Percentiles rank a stretch among this genome's conserved stretches.
Evolutionary conservation across 23 red algal genomes (phyloP).

Genomic region (Chondrus crispus): DNA sequence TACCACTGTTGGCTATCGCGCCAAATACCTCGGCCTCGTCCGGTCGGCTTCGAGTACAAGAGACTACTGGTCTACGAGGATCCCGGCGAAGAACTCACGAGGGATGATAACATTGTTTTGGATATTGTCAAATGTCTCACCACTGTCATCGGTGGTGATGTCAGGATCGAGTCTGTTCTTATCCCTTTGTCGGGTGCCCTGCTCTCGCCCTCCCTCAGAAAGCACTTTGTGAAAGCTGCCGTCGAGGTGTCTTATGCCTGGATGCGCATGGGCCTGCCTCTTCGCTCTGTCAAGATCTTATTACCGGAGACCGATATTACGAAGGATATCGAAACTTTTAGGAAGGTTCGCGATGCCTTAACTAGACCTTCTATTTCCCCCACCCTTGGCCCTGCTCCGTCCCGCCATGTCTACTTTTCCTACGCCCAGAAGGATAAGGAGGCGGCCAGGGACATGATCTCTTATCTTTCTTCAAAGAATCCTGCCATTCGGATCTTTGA

Average conservation of each 20-base stretch:
- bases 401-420: slow-evolving; percentile 70
- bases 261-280: slow-evolving; percentile 83
- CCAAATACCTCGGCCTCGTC: slow-evolving; percentile 63
- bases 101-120: slow-evolving; percentile 85
- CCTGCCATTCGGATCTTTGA: slow-evolving; percentile 59
- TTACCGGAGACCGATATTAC: slow-evolving; percentile 86
- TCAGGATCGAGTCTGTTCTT: slow-evolving; percentile 71
- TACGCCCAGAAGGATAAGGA: slow-evolving; percentile 72
- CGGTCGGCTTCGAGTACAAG: slow-evolving; percentile 89
- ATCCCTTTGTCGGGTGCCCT: slow-evolving; percentile 79
- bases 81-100: slow-evolving; percentile 80
- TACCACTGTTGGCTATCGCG: slow-evolving; percentile 86
- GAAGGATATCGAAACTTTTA: slow-evolving; percentile 81
- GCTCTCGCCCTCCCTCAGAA: slow-evolving; percentile 58
- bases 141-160: slow-evolving; percentile 82
- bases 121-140: slow-evolving; percentile 80
- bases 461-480: slow-evolving; percentile 70
- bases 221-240: slow-evolving; percentile 87
- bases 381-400: neutral
- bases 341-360: slow-evolving; percentile 30
- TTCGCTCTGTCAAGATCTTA: slow-evolving; percentile 81
- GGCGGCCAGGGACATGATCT: slow-evolving; percentile 72
- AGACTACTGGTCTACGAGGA: slow-evolving; percentile 89
- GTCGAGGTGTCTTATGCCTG: slow-evolving; percentile 85
- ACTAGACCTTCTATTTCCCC: neutral